A percentile compares a stretch with the other conserved stretches of the same genome.
These are phyloP conservation scores for Secale cereale DNA, from an alignment of 176 grass and related monocot genomes.

Conservation along the genomic window DNA sequence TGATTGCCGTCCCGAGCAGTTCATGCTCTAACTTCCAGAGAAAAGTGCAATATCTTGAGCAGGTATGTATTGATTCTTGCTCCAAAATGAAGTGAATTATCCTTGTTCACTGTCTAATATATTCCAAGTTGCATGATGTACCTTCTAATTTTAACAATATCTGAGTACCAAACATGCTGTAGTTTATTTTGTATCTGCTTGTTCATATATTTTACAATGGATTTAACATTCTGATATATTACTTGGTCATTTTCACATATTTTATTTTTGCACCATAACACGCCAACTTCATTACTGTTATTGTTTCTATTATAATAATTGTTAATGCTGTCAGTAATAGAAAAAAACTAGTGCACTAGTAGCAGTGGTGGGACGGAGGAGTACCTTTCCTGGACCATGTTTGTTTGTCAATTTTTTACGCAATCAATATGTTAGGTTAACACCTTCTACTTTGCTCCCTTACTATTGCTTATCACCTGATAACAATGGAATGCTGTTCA, in stretches of 20 bases:
- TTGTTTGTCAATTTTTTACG: neutral
- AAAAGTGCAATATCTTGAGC: slow-evolving; percentile 83
- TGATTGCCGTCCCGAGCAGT: slow-evolving; percentile 79
- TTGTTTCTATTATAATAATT: neutral
- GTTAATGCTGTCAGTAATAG: neutral
- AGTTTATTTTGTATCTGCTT: slow-evolving; percentile 17
- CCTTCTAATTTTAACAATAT: neutral
- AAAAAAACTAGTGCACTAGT: neutral
- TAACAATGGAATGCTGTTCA: slow-evolving; percentile 31
- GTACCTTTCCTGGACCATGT: neutral
- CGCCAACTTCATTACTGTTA: neutral
- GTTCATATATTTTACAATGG: neutral
- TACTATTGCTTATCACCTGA: neutral
- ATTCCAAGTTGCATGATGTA: slow-evolving; percentile 1
- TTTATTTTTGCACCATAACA: neutral
- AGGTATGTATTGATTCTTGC: slow-evolving; percentile 42
- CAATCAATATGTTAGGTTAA: neutral
- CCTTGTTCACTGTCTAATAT: neutral
- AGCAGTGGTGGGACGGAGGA: no score
- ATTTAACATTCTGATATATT: neutral
- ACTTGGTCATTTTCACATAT: neutral
- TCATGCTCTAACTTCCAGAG: slow-evolving; percentile 59
- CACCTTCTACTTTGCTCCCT: neutral
- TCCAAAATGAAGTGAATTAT: neutral
- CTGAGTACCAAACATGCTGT: neutral